Conservation (phyloP, 2,329 filamentous ascomycete species). For the Amylocarpus encephaloides region DNA sequence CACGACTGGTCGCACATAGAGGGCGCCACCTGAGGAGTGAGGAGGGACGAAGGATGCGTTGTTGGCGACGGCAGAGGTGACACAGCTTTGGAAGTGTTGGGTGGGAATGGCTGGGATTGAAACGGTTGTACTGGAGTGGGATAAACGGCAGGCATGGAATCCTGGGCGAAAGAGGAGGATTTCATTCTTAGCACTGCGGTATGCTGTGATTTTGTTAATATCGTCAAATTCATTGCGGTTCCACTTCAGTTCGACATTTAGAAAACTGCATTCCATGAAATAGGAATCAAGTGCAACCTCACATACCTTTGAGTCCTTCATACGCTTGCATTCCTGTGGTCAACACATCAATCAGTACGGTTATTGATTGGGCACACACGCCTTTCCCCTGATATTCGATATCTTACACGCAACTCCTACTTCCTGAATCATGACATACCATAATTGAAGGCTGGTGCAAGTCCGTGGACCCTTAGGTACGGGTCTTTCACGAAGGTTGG, state of each 20-base stretch:
- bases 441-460: constrained; percentile 94
- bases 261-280: too few relatives aligned
- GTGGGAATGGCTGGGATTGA: constrained; percentile 76
- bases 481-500: constrained; percentile 78
- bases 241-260: too few relatives aligned
- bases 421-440: constrained; percentile 37
- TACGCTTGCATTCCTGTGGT: constrained; percentile 69
- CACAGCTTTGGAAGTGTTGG: constrained; percentile 67
- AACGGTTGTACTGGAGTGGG: constrained; percentile 75
- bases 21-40: constrained; percentile 77
- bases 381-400: too few relatives aligned
- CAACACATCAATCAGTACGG: too few relatives aligned
- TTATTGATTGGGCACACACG: too few relatives aligned
- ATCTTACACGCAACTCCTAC: too few relatives aligned
- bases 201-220: constrained; percentile 39
- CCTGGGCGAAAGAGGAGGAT: constrained; percentile 86
- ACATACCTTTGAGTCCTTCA: constrained; percentile 77
- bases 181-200: constrained; percentile 64
- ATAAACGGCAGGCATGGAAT: constrained; percentile 77
- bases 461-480: constrained; percentile 83
- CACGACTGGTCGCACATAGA: constrained; percentile 86
- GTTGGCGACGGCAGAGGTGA: constrained; percentile 72
- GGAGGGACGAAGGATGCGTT: constrained; percentile 92
- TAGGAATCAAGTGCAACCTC: too few relatives aligned
- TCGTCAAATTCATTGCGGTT: background rate